Percentiles rank a stretch among this genome's conserved stretches.
These are phyloP conservation scores for Elsinoe perseae DNA, from an alignment of 2,329 filamentous ascomycete species.

Conservation along the genomic window DNA sequence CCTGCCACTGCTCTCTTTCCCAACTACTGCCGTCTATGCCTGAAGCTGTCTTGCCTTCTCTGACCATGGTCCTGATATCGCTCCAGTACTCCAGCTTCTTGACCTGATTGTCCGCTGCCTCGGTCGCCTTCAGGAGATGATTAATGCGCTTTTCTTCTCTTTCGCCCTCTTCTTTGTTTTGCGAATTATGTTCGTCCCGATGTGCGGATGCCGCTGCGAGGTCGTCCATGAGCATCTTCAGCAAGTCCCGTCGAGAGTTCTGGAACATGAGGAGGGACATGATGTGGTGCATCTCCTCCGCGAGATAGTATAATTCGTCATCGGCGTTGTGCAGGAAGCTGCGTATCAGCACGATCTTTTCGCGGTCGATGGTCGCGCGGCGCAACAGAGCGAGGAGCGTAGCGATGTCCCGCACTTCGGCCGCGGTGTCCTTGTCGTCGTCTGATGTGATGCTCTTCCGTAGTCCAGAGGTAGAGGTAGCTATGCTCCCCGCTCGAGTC, in stretches of 20 bases:
- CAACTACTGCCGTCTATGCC: conserved; percentile 30
- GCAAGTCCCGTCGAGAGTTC: conserved; percentile 68
- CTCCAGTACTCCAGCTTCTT: conserved; percentile 80
- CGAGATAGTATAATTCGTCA: conserved; percentile 67
- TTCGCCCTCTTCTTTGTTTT: conserved; percentile 37
- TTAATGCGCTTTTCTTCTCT: conserved; percentile 49
- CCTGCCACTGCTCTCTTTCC: conserved; percentile 31
- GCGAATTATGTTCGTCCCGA: conserved; percentile 38
- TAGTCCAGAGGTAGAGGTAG: conserved; percentile 13
- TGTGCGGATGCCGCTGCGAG: conserved; percentile 50
- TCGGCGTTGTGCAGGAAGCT: conserved; percentile 72
- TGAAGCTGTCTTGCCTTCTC: conserved; percentile 31
- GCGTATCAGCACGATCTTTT: conserved; percentile 77
- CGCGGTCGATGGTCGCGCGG: conserved; percentile 70
- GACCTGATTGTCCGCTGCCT: conserved; percentile 73
- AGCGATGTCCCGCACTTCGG: conserved; percentile 57
- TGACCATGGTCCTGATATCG: conserved; percentile 47
- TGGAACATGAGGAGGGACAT: conserved; percentile 88
- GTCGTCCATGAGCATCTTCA: conserved; percentile 58
- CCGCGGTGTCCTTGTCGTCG: conserved; percentile 40
- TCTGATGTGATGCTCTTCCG: conserved; percentile 29
- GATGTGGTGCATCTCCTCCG: conserved; percentile 70
- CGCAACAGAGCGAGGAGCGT: conserved; percentile 63
- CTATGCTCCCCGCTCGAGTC: conserved; percentile 18
- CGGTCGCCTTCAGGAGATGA: conserved; percentile 65